Base-by-base conservation (phyloP, 306 rosid species). In the Acacia crassicarpa region DNA sequence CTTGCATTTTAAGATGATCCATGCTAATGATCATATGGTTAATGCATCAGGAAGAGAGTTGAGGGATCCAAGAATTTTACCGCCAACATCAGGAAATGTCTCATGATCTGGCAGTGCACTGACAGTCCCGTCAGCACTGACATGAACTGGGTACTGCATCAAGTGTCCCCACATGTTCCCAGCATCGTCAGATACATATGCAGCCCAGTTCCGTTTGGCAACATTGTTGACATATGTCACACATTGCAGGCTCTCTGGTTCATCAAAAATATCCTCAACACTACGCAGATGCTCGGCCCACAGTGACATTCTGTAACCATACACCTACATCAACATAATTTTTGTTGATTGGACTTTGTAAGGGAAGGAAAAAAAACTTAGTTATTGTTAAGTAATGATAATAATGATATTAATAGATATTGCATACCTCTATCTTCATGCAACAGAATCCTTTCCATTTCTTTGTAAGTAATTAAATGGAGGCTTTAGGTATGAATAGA, bases 251-350 rank as follows among this genome's bases (percentile, higher is more conserved):
- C 85, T 85, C 43, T 85, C 56, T 40, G 92, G 90, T 30, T 89
- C 89, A 12, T 20, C 30, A 65, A 70, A 77, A 17, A 16, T 33
- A 20, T 87, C 87, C 27, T 87, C 88, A 40, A 87, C 12, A 27
- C 75, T 56, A 0, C 85, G 83, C 7, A 89, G 87, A 65, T 89
- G 90, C n/a, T 87, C 90, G 0, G 89, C 92, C 92, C 90, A 89
- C 1, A 87, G 76, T 9, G 90, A 87, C 89, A 87, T 87, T 27
- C 89, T 63, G 32, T 89, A 85, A 41, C 92, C 92, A 27, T 89
- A 89, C 67, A 89, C 87, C 90, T 88, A 56, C 75, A 48, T 35
- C 81, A 70, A 43, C 46, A 43, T 6, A 71, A 65, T 1, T 3
- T 27, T 33, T 76, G 65, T 66, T 20, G 62, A 74, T n/a, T 53